Conservation (phyloP, 306 rosid species). For the Begonia masoniana region DNA sequence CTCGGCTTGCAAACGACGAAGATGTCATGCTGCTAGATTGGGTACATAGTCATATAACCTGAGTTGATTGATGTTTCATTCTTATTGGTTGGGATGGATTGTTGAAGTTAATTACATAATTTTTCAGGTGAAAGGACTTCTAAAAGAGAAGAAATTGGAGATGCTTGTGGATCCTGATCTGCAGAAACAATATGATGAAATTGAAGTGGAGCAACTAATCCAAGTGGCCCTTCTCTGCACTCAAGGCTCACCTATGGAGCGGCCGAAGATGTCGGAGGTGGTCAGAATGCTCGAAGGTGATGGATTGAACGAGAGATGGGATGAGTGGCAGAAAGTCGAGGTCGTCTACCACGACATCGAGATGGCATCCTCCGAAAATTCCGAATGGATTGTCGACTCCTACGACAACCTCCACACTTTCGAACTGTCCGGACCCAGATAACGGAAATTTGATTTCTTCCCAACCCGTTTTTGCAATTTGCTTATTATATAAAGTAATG, state of each 20-base stretch:
- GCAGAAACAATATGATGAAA: conserved; percentile 8
- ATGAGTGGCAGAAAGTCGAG: conserved; percentile 11
- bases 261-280: conserved; percentile 13
- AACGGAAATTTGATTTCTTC: neutral
- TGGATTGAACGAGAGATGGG: conserved; percentile 8
- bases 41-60: conserved; percentile 3
- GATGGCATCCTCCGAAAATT: conserved; percentile 8
- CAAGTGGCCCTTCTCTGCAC: conserved; percentile 19
- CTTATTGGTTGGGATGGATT: neutral
- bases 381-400: conserved; percentile 9
- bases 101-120: neutral
- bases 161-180: conserved; percentile 16
- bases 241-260: conserved; percentile 11
- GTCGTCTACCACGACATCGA: conserved; percentile 4
- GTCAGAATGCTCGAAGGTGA: conserved; percentile 12
- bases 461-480: neutral
- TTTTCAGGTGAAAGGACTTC: conserved; percentile 11
- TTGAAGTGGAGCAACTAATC: conserved; percentile 15
- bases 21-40: conserved; percentile 17
- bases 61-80: neutral
- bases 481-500: neutral
- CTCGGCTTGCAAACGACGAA: conserved; percentile 16
- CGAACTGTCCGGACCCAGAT: conserved; percentile 10
- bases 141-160: conserved; percentile 13
- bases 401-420: conserved; percentile 6